Evolutionary conservation across 179 eudicot genomes (phyloP), one percentile per base, ranked within the genome.

Genomic region (Dionaea muscipula): DNA sequence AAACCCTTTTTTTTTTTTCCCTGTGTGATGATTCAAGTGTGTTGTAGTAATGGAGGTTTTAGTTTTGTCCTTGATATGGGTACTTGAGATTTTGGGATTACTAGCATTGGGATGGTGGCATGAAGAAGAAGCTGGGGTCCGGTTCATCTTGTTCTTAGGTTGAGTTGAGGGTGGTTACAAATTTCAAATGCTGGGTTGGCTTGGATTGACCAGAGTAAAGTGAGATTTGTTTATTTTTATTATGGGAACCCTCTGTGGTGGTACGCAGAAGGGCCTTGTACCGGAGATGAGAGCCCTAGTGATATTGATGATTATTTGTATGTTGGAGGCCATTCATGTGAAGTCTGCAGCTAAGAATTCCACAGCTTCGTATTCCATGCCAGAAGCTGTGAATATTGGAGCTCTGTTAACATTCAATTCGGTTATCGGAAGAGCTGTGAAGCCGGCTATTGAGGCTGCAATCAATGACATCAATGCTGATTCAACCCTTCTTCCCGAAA

Each of bases 381-480:
- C 83, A 6, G 77, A 68, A 23, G 69, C 68, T 41, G 75, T 88
- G 37, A 88, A 80, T 49, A 59, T 87, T 57, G 96, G 94, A 61
- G 94, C 79, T 71, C 55, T 87, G 22, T 87, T 84, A 59, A 78
- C 96, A 13, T 66, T 72, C 19, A 18, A 76, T 69, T 84, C 96
- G 2, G 81, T 67, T 7, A 87, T 84, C 56, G 96, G 96, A 25
- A 68, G 85, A 47, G 75, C 87, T 25, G 76, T 50, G 24, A 76
- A 59, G 55, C 85, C 87, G 22, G 96, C 87, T 24, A 24, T 88
- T 68, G 31, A 51, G 26, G 96, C 94, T 40, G 94, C 96, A 7
- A 37, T 82, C 59, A 82, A 78, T 59, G 94, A 84, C 71, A 81
- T 88, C 39, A 88, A 88, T 68, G 60, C 80, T 12, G 73, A 82